Conservation (phyloP, 129 eudicot species). For the Calendula officinalis region DNA sequence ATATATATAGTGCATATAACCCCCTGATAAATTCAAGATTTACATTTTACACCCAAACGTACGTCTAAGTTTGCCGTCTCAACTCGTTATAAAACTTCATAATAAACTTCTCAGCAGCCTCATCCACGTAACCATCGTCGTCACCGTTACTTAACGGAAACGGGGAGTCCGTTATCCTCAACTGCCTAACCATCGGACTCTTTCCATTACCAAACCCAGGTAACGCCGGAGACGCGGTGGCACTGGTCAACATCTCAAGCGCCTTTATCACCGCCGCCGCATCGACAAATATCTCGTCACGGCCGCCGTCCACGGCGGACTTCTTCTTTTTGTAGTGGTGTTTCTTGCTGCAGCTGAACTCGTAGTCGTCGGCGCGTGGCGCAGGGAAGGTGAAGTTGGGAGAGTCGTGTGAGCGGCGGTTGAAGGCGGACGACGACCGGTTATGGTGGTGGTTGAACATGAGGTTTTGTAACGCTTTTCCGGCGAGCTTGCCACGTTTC, state of each 20-base stretch:
- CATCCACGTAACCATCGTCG: slow-evolving; percentile 52
- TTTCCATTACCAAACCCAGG: slow-evolving; percentile 49
- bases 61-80: slow-evolving; percentile 35
- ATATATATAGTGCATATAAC: slow-evolving; percentile 24
- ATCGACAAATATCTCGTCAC: slow-evolving; percentile 18
- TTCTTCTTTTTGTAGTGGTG: slow-evolving; percentile 29
- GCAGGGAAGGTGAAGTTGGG: slow-evolving; percentile 20
- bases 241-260: slow-evolving; percentile 48
- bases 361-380: slow-evolving; percentile 36
- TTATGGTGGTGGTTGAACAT: slow-evolving; percentile 55
- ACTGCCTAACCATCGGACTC: slow-evolving; percentile 60
- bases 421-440: slow-evolving; percentile 25
- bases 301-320: neutral
- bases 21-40: slow-evolving; percentile 28
- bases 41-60: slow-evolving; percentile 15
- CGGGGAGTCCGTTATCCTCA: slow-evolving; percentile 78
- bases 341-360: slow-evolving; percentile 65
- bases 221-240: slow-evolving; percentile 50
- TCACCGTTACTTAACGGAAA: slow-evolving; percentile 41
- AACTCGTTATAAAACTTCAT: slow-evolving; percentile 51
- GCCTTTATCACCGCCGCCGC: slow-evolving; percentile 39
- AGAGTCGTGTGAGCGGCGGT: slow-evolving; percentile 16
- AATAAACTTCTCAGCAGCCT: slow-evolving; percentile 68
- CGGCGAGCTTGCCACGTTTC: slow-evolving; percentile 62
- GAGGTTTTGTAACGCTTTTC: slow-evolving; percentile 58